These are phyloP conservation scores for Purpureocillium takamizusanense DNA, from an alignment of 2,329 filamentous ascomycete genomes.

Conservation along the genomic window DNA sequence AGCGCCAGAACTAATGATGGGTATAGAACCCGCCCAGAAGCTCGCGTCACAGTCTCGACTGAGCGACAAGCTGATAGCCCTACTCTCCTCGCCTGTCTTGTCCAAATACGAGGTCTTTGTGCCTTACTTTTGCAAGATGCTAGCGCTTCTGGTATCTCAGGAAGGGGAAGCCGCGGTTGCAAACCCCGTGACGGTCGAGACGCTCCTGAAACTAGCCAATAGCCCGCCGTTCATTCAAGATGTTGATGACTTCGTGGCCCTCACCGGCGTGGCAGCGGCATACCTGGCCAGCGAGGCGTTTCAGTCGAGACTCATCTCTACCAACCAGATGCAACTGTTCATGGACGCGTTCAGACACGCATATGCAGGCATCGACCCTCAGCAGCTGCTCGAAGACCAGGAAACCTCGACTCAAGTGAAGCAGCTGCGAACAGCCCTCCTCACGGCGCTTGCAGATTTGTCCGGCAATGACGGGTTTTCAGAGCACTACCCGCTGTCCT, in stretches of 20 bases:
- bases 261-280: conserved; percentile 41
- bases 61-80: conserved; percentile 36
- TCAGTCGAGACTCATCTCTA: conserved; percentile 37
- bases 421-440: conserved; percentile 39
- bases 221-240: conserved; percentile 31
- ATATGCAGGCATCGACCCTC: conserved; percentile 30
- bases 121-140: conserved; percentile 45
- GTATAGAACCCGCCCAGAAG: conserved; percentile 45
- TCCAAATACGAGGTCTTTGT: conserved; percentile 33
- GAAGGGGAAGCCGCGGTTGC: conserved; percentile 37
- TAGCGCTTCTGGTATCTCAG: conserved; percentile 44
- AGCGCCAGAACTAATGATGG: no score
- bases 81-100: conserved; percentile 37
- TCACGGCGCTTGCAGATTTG: conserved; percentile 42
- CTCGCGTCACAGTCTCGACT: conserved; percentile 44
- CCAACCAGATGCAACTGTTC: conserved; percentile 30
- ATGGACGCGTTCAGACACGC: conserved; percentile 39
- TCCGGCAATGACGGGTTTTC: conserved; percentile 40
- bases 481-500: conserved; percentile 29
- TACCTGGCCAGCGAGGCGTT: conserved; percentile 47
- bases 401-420: conserved; percentile 34
- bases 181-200: conserved; percentile 34
- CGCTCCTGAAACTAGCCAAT: conserved; percentile 41
- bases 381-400: conserved; percentile 34
- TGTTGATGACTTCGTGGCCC: conserved; percentile 43